Evolutionary conservation across 352 stramenopile species (phyloP), one percentile per base, ranked within the genome.

Genomic region (Elongisporangium anandrum): DNA sequence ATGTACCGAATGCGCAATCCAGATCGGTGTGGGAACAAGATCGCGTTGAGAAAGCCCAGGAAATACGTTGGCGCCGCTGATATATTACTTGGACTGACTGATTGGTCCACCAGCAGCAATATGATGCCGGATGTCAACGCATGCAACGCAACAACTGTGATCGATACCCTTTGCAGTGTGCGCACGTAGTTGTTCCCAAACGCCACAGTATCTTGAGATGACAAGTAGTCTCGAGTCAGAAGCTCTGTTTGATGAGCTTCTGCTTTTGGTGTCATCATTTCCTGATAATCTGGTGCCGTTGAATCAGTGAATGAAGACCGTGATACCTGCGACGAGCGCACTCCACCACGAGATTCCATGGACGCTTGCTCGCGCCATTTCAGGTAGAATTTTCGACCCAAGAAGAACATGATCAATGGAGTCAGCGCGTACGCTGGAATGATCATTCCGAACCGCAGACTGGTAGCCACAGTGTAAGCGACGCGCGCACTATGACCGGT

Each of bases 1-100:
- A 74, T 54, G 24, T 77, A 80, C n/a, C 72, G 60, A 12, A 81
- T 63, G 45, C 72, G 69, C 49, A 81, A 76, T 0, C 69, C 66
- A 8, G 72, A 81, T 2, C 72, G 66, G 51, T 79, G 70, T 12
- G 72, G 70, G 52, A 78, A 78, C 2, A 81, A 47, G 6, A 78
- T 60, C n/a, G 72, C 64, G 57, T 81, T 81, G 20, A 81, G 61
- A 22, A 78, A 74, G 12, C 69, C 67, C 8, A 81, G 34, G 29
- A 77, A 77, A 57, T 81, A 81, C 22, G 67, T 77, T 0, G 69
- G 69, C n/a, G 69, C 65, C 4, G 61, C 68, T 0, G 73, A 72
- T 7, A 15, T 54, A 21, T 69, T 71, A 21, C 57, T 64, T 19
- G 63, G 38, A 24, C 41, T 72, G 2, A 66, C 60, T 10, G 61